Evolutionary conservation across 495 filamentous ascomycete species (phyloP), one percentile per base, ranked within the genome.

Genomic region (Talaromyces proteolyticus): DNA sequence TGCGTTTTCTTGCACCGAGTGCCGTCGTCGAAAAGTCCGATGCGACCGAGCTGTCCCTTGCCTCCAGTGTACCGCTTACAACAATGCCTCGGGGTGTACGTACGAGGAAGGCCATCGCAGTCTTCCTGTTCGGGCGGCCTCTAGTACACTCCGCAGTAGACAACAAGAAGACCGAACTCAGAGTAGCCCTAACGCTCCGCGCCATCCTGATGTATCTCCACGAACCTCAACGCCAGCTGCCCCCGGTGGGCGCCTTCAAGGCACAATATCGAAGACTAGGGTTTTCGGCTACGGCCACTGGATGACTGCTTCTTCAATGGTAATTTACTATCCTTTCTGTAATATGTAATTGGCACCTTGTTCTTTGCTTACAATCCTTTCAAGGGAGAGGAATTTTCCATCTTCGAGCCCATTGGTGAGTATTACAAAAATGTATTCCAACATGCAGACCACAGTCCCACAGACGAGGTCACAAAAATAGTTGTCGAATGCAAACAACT

Each of bases 81-180:
- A 45, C 6, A n/a, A 40, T 5, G 8, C 41, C 44, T 69, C 65
- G 1, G 10, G 11, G 42, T 78, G 73, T 57, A 63, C 63, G 34
- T 78, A 74, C 55, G 53, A 44, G 14, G 42, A 26, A 8, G 17
- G 29, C 22, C 21, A 16, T 17, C 42, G 22, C 4, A 17, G n/a
- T n/a, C n/a, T 53, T 19, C 44, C 42, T 42, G 14, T 39, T 18
- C 24, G 2, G 44, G 21, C 18, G 26, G 26, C 45, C 24, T n/a
- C 26, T 34, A 19, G n/a, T n/a, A n/a, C n/a, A n/a, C n/a, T n/a
- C n/a, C n/a, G 45, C 26, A 37, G 36, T 26, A 21, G 14, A 47
- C 29, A 37, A 3, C 42, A 25, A 4, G 42, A 18, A 4, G 2
- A 6, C 10, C 40, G 41, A 37, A 50, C 12, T 36, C 18, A 37